phyloP scores from a whole-genome alignment of 2,329 filamentous ascomycete species.

The Septoria linicola region DNA sequence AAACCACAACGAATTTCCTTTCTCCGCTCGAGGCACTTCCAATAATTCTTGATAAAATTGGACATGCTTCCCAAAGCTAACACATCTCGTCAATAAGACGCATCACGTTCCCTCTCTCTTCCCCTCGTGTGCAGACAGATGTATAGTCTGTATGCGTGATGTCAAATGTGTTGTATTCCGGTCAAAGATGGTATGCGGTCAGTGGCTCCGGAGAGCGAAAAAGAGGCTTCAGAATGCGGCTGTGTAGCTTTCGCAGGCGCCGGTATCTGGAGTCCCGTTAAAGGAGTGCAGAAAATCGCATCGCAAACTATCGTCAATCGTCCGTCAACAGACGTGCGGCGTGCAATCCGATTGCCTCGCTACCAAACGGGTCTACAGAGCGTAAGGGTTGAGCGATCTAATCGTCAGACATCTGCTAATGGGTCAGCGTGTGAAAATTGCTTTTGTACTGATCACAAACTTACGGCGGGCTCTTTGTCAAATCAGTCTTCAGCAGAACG shows the following conservation, averaged over 20 bases:
- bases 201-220: slow-evolving; percentile 18
- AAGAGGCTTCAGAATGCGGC: slow-evolving; percentile 8
- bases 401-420: slow-evolving; percentile 72
- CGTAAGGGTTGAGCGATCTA: slow-evolving; percentile 77
- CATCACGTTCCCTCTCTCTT: slow-evolving; percentile 3
- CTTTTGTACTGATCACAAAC: slow-evolving; percentile 45
- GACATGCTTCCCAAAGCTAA: slow-evolving; percentile 18
- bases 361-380: slow-evolving; percentile 44
- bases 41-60: neutral
- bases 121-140: slow-evolving; percentile 4
- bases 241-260: slow-evolving; percentile 17
- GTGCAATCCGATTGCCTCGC: no score
- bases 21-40: neutral
- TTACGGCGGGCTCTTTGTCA: slow-evolving; percentile 99
- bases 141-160: neutral
- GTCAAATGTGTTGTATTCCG: slow-evolving; percentile 8
- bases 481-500: slow-evolving; percentile 97
- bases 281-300: no score
- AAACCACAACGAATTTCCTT: neutral
- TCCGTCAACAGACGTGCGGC: no score
- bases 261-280: no score
- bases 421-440: slow-evolving; percentile 40
- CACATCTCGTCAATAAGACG: slow-evolving; percentile 3
- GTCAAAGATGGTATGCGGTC: slow-evolving; percentile 30
- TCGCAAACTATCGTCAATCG: no score